Percentiles rank a stretch among this genome's conserved stretches.
Conservation (phyloP, 768 basidiomycete species). For the Dentipellis sp. region DNA sequence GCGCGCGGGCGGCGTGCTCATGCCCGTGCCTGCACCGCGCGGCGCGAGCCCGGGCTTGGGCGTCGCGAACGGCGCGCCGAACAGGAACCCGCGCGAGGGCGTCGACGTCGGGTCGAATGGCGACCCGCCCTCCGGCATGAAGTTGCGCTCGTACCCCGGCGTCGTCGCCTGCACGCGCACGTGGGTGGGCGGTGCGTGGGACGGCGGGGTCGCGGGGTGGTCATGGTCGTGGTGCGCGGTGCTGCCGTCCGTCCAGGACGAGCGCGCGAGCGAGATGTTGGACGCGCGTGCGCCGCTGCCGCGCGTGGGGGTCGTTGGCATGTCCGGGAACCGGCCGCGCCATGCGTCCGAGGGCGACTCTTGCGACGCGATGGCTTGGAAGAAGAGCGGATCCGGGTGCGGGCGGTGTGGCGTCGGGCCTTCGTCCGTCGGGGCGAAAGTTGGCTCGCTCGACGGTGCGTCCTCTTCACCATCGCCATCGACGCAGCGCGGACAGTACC, state of each 20-base stretch:
- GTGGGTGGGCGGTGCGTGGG: slow-evolving; percentile 16
- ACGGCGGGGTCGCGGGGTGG: slow-evolving; percentile 45
- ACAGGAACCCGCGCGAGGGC: slow-evolving; percentile 64
- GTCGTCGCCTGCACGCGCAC: slow-evolving; percentile 22
- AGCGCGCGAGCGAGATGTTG: slow-evolving; percentile 21
- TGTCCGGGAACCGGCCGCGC: slow-evolving; percentile 32
- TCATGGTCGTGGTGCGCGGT: slow-evolving; percentile 39
- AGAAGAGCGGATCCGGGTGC: slow-evolving; percentile 47
- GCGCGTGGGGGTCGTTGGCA: slow-evolving; percentile 39
- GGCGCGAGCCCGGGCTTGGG: slow-evolving; percentile 3
- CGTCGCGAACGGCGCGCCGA: slow-evolving; percentile 11
- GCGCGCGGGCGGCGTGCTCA: background rate
- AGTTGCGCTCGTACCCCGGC: slow-evolving; percentile 13
- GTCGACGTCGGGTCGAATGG: slow-evolving; percentile 76
- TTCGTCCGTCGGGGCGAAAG: slow-evolving; percentile 59
- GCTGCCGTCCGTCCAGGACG: slow-evolving; percentile 36
- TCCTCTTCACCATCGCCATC: slow-evolving; percentile 13
- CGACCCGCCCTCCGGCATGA: slow-evolving; percentile 33
- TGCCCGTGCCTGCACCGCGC: background rate
- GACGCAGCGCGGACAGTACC: slow-evolving; percentile 61
- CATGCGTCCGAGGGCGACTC: slow-evolving; percentile 38
- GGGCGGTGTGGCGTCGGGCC: slow-evolving; percentile 27
- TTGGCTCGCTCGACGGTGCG: slow-evolving; percentile 42
- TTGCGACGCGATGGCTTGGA: slow-evolving; percentile 37
- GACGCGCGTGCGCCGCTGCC: background rate